Evolutionary conservation across 176 grass and related monocot genomes (phyloP).

Genomic region (Carex littledalei): DNA sequence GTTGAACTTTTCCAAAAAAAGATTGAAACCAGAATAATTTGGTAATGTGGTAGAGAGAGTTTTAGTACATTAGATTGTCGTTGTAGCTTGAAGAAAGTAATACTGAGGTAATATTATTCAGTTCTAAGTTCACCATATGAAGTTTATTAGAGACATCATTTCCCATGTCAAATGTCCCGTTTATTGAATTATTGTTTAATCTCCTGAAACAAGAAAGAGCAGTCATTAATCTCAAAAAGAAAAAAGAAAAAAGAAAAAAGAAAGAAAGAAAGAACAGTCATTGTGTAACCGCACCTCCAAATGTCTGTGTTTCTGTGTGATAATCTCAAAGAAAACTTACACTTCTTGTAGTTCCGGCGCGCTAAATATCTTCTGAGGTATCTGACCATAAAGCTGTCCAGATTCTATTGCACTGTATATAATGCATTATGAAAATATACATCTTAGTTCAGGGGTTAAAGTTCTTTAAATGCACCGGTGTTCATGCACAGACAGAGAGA

Average conservation of each 20-base stretch:
- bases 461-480: neutral
- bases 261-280: constrained; percentile 28
- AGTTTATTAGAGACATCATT: constrained; percentile 19
- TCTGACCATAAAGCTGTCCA: constrained; percentile 42
- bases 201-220: constrained; percentile 36
- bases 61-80: constrained; percentile 30
- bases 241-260: too few relatives aligned
- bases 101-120: constrained; percentile 45
- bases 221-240: constrained; percentile 10
- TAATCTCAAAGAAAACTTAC: constrained; percentile 37
- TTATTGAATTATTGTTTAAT: constrained; percentile 62
- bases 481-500: neutral
- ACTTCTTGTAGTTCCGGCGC: constrained; percentile 33
- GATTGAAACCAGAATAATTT: neutral
- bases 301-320: neutral
- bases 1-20: neutral
- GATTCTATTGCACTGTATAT: constrained; percentile 52
- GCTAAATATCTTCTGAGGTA: constrained; percentile 55
- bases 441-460: neutral
- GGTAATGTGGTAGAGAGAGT: neutral
- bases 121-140: constrained; percentile 35
- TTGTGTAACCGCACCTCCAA: constrained; percentile 1
- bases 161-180: constrained; percentile 66
- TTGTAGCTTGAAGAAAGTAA: constrained; percentile 25
- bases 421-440: neutral